phyloP scores from a whole-genome alignment of 169 alveolate species.

The Theileria luwenshuni region DNA sequence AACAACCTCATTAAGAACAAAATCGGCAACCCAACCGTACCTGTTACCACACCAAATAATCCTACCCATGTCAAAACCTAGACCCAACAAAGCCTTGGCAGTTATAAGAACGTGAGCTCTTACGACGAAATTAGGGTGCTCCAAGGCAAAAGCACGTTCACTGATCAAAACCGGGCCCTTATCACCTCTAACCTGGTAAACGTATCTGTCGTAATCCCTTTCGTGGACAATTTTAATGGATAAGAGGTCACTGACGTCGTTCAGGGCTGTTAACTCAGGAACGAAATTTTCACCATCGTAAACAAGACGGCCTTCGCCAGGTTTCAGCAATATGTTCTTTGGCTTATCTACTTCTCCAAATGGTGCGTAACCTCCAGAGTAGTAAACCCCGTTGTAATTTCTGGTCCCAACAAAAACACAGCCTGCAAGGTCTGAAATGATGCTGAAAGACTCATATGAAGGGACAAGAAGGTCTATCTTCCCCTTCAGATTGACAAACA shows the following conservation, averaged over 20 bases:
- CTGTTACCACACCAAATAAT: slow-evolving; percentile 70
- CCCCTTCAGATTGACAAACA: slow-evolving; percentile 6
- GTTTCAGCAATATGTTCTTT: slow-evolving; percentile 28
- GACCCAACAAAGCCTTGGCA: slow-evolving; percentile 35
- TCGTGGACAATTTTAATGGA: slow-evolving; percentile 34
- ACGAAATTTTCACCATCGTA: slow-evolving; percentile 56
- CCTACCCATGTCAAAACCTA: slow-evolving; percentile 64
- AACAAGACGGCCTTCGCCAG: slow-evolving; percentile 67
- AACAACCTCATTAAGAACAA: slow-evolving; percentile 44
- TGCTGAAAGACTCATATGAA: background rate
- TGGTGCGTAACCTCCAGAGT: slow-evolving; percentile 66
- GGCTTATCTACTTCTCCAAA: slow-evolving; percentile 49
- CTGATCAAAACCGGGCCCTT: slow-evolving; percentile 12
- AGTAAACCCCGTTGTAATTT: slow-evolving; percentile 46
- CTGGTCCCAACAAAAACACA: slow-evolving; percentile 61
- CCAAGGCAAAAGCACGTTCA: slow-evolving; percentile 42
- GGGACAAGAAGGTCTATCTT: background rate
- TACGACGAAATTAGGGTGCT: slow-evolving; percentile 50
- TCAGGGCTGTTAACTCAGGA: slow-evolving; percentile 47
- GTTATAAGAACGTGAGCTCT: slow-evolving; percentile 63
- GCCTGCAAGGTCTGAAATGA: slow-evolving; percentile 40
- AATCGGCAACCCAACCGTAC: slow-evolving; percentile 72
- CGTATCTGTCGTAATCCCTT: slow-evolving; percentile 12
- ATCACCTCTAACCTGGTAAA: slow-evolving; percentile 36
- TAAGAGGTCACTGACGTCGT: slow-evolving; percentile 20